Base-by-base conservation (phyloP, 1,284 basidiomycete genomes). In the Ganoderma sinense region DNA sequence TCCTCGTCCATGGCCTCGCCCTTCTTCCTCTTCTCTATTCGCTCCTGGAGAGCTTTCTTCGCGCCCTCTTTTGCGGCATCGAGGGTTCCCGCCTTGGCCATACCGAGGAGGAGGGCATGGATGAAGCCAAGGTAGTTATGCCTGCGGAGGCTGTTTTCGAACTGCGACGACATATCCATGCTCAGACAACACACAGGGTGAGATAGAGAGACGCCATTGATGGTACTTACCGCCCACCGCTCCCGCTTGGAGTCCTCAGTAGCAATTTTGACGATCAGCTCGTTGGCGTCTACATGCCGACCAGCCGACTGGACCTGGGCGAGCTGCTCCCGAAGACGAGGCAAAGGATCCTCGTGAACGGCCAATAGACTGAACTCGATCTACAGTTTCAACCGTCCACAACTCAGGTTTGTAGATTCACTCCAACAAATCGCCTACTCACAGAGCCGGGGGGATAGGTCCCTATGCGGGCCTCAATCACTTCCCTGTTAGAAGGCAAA, bases 361-460 rank as follows among this genome's bases (percentile, higher is more conserved):
- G 94, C 94, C 62, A 97, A 88, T 48, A 98, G 88, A 81, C 94
- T 97, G 85, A 98, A 98, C 80, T 97, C 94, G 71, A 97, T 85
- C 94, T 96, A 23, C 39, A 2, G 29, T 51, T 29, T 33, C 39
- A 43, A 16, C 36, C 41, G 69, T 69, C 63, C 39, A 29, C 48
- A 31, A 60, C 63, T 70, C 23, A 69, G 61, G n/a, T 18, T 13
- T 8, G 11, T n/a, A 16, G 31, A 18, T 33, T 31, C 10, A 23
- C 7, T 13, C 20, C 13, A 33, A 45, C 29, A 20, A 18, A 13
- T 10, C 2, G 23, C 23, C 67, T 66, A 86, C 92, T 77, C 80
- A 97, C 95, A 74, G 94, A 89, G 74, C 90, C 94, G 51, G 87
- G 82, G 33, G 95, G 94, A 81, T 98, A 98, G 18, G 94, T 96